Conservation (phyloP, 495 filamentous ascomycete species). For the Podospora anserina region DNA sequence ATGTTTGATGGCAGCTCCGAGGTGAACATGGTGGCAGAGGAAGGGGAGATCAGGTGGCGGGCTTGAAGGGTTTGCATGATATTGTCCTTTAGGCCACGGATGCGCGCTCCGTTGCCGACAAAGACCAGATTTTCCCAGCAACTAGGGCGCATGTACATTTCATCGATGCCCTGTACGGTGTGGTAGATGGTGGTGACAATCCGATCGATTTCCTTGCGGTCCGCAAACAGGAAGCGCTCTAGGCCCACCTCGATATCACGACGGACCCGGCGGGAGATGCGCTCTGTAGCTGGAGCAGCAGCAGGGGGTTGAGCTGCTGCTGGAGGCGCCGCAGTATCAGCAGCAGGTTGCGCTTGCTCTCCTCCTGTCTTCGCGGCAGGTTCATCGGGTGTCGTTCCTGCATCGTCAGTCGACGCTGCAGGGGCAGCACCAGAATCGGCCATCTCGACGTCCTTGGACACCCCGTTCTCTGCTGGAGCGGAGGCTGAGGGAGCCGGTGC, state of each 20-base stretch:
- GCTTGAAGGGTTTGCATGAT: constrained; percentile 71
- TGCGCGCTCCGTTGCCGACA: constrained; percentile 79
- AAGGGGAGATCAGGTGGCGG: constrained; percentile 87
- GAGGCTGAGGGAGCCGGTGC: constrained; percentile 18
- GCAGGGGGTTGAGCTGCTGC: neutral
- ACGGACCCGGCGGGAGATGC: constrained; percentile 47
- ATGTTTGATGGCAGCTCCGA: constrained; percentile 90
- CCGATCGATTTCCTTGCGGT: constrained; percentile 66
- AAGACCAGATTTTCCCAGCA: constrained; percentile 90
- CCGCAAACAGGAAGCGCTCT: constrained; percentile 82
- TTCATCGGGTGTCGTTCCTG: constrained; percentile 10
- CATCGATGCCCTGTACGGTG: constrained; percentile 71
- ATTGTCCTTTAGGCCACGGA: constrained; percentile 84
- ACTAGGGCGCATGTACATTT: constrained; percentile 72
- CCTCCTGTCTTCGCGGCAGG: neutral
- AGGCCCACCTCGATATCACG: constrained; percentile 81
- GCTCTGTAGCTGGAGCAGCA: constrained; percentile 26
- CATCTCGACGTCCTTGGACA: constrained; percentile 24
- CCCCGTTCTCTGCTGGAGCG: neutral
- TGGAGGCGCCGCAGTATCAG: constrained; percentile 11
- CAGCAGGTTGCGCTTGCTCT: constrained; percentile 12
- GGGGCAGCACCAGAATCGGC: constrained; percentile 12
- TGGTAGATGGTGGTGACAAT: constrained; percentile 81
- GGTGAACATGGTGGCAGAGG: constrained; percentile 89
- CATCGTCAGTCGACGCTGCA: constrained; percentile 11